Base-by-base conservation (phyloP, 768 basidiomycete species). In the Suillus paluster region DNA sequence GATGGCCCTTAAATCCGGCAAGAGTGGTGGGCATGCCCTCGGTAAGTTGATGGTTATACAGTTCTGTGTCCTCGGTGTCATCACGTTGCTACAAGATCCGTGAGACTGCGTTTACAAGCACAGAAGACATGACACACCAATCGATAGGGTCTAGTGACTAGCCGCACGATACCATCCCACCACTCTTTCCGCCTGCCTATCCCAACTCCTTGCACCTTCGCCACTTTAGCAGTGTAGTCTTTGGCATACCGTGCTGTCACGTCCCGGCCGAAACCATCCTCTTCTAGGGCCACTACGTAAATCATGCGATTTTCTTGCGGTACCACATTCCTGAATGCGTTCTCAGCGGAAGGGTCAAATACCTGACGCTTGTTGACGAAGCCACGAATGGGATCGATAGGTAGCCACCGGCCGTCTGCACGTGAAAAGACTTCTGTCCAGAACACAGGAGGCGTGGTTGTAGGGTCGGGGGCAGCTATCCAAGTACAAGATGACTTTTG, bases 401-500 rank as follows among this genome's bases (percentile, higher is more conserved):
- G 89, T 15, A 99, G 78, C 97, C 97, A 99, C 39, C 89, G 86
- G 15, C 83, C 86, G 77, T 97, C 95, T 8, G 95, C 87, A 23
- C 93, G 88, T 9, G 94, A 96, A 77, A 95, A 99, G 0, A 97
- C 93, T 75, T 99, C 97, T 0, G 92, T 93, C 97, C 97, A 99
- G 74, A 95, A 94, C 4, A 95, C 89, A 1, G 97, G 96, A 4
- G 94, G 89, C 11, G 87, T 87, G 57, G 65, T 81, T 41, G 76
- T 78, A 56, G 89, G 89, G 74, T 91, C 84, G 34, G 59, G 65
- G 2, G 71, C 64, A 57, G 66, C 74, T 74, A 63, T 10, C 23
- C 65, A 69, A 70, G 70, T 63, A 67, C 25, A 17, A n/a, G 21
- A 36, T 55, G 54, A 55, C 23, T 12, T 39, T 11, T 55, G 2